A percentile compares a stretch with the other conserved stretches of the same genome.
Conservation (phyloP, 768 basidiomycete genomes). For the Psilocybe cubensis region DNA sequence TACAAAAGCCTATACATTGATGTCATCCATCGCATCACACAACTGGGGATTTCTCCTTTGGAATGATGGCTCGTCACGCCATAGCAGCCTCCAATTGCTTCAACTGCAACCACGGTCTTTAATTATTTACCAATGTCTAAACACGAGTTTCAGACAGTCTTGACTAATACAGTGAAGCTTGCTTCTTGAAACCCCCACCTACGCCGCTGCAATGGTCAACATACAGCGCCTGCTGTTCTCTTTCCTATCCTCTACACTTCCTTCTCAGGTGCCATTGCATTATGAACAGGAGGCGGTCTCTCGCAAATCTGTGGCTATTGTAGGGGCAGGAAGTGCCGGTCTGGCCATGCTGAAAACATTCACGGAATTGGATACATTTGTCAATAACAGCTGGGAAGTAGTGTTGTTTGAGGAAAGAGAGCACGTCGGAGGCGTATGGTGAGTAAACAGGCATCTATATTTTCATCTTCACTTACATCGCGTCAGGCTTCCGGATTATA, state of each 20-base stretch:
- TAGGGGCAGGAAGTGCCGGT: slow-evolving; percentile 62
- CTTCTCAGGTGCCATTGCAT: slow-evolving; percentile 19
- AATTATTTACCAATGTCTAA: slow-evolving; percentile 6
- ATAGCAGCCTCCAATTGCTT: slow-evolving; percentile 14
- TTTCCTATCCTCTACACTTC: slow-evolving; percentile 16
- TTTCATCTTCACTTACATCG: background rate
- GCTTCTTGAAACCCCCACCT: background rate
- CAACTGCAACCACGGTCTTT: slow-evolving; percentile 17
- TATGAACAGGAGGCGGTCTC: slow-evolving; percentile 7
- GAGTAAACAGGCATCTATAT: slow-evolving; percentile 5
- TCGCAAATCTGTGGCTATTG: slow-evolving; percentile 54
- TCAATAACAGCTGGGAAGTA: slow-evolving; percentile 44
- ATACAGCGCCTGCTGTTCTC: slow-evolving; percentile 20
- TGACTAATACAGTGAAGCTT: background rate
- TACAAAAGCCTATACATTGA: background rate
- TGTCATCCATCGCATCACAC: background rate
- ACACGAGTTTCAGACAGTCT: slow-evolving; percentile 1
- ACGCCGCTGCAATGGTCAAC: slow-evolving; percentile 26
- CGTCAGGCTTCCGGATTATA: slow-evolving; percentile 36
- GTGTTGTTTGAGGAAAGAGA: slow-evolving; percentile 56
- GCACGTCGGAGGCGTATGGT: slow-evolving; percentile 64
- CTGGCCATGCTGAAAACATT: slow-evolving; percentile 55
- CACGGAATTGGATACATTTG: slow-evolving; percentile 47
- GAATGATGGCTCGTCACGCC: slow-evolving; percentile 13
- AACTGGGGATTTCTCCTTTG: background rate